These are phyloP conservation scores for Trametes polyzona DNA, from an alignment of 1,284 basidiomycete species.

Conservation along the genomic window DNA sequence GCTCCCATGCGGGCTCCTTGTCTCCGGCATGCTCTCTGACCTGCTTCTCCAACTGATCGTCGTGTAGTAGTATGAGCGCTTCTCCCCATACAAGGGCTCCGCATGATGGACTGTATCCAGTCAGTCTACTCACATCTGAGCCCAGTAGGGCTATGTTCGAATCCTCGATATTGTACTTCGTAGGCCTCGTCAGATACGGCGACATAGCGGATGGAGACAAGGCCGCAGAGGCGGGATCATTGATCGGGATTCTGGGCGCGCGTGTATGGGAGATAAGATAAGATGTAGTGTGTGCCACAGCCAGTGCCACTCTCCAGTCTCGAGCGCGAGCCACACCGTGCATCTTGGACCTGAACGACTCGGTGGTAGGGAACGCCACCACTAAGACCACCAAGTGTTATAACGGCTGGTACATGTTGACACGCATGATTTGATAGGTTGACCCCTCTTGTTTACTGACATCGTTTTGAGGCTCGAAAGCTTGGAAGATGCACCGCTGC, in stretches of 20 bases:
- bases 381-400: too few species aligned
- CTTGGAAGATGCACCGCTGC: not conserved
- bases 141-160: conserved; percentile 66
- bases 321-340: too few species aligned
- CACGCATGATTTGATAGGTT: too few species aligned
- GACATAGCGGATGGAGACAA: not conserved
- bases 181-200: conserved; percentile 21
- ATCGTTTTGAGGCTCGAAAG: too few species aligned
- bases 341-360: too few species aligned
- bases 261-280: conserved; percentile 1
- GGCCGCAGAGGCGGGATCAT: not conserved
- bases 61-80: too few species aligned
- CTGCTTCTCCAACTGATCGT: conserved; percentile 62
- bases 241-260: not conserved
- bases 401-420: too few species aligned
- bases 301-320: too few species aligned
- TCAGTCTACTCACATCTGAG: conserved; percentile 51
- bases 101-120: not conserved
- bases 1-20: conserved; percentile 55
- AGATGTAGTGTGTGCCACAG: not conserved
- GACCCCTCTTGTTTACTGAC: too few species aligned
- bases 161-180: conserved; percentile 60
- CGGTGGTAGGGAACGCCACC: too few species aligned
- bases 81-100: not conserved
- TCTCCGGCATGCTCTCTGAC: conserved; percentile 59